Base-by-base conservation (phyloP, 495 filamentous ascomycete species). In the Aspergillus panamensis region DNA sequence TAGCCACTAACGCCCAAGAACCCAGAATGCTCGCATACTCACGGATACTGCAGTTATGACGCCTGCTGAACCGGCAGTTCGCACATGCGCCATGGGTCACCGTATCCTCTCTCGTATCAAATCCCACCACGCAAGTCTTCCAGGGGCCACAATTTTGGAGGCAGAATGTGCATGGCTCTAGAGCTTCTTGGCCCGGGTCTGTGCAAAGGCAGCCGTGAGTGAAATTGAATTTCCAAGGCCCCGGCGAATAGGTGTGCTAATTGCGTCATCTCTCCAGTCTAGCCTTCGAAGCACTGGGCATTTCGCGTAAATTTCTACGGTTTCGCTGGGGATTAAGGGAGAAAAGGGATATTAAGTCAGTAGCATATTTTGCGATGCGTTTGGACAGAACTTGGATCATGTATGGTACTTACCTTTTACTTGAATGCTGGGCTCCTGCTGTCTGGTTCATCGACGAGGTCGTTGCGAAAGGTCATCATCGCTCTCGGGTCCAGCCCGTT, bases 41-140 rank as follows among this genome's bases (percentile, higher is more conserved):
- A 59, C 49, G 30, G 21, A 55, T 33, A 29, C 12, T 55, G 40
- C 58, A 60, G 7, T 14, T 17, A 7, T 21, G 43, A 13, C 51
- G 58, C 17, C 51, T 9, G 4, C 58, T 52, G 31, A 51, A 61
- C 3, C 53, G 48, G 31, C 59, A 61, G 40, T 56, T 57, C 25
- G 59, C 29, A n/a, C 59, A 61, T 7, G 39, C 21, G 2, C 42
- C 44, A 31, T 50, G 42, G 12, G 48, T 44, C 14, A 29, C 39
- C 19, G n/a, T 21, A 2, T 25, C 48, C 20, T 45, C 39, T 3
- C 8, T 31, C 5, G 31, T 40, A 29, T 61, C 53, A 0, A 31
- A 56, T 6, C 53, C 49, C 8, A 57, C 8, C 12, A 61, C 53
- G 16, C 59, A 61, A 3, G 39, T n/a, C n/a, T 57, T 6, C 59